These are phyloP conservation scores for Nannochloris sp. DNA, from an alignment of 139 green algal genomes.

Conservation along the genomic window DNA sequence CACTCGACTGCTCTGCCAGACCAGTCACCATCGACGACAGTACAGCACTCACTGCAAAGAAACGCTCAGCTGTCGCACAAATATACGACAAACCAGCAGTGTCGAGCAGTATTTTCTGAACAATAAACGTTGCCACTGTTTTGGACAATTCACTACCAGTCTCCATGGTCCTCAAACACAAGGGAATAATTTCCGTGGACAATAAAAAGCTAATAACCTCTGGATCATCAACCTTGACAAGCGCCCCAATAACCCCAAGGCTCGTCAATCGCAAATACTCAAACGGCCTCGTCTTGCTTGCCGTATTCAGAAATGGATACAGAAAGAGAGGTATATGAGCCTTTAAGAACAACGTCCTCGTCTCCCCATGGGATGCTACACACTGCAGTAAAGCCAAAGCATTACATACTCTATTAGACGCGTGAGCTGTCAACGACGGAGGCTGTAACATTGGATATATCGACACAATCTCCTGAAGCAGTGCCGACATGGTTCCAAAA, in stretches of 20 bases:
- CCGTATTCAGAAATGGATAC: slow-evolving; percentile 98
- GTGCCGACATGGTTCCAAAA: slow-evolving; percentile 87
- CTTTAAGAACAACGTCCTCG: slow-evolving; percentile 86
- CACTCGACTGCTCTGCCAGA: slow-evolving; percentile 75
- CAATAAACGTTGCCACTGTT: slow-evolving; percentile 99
- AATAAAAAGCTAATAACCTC: slow-evolving; percentile 99
- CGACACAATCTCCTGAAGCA: slow-evolving; percentile 95
- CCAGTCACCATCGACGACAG: slow-evolving; percentile 82
- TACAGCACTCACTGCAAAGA: slow-evolving; percentile 93
- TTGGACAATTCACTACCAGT: slow-evolving; percentile 98
- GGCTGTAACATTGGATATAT: slow-evolving; percentile 95
- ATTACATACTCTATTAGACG: slow-evolving; percentile 97
- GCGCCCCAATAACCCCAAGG: slow-evolving; percentile 92
- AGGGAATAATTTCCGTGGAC: slow-evolving; percentile 97
- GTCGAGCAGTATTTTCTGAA: slow-evolving; percentile 98
- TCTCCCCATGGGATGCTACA: slow-evolving; percentile 93
- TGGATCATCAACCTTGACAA: slow-evolving; percentile 99
- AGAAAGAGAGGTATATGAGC: slow-evolving; percentile 96
- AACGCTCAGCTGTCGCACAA: slow-evolving; percentile 95
- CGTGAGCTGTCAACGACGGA: slow-evolving; percentile 84
- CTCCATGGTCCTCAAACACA: slow-evolving; percentile 99
- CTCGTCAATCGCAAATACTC: slow-evolving; percentile 97
- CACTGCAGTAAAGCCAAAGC: slow-evolving; percentile 95
- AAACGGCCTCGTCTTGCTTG: slow-evolving; percentile 93
- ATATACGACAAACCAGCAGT: slow-evolving; percentile 93